Base-by-base conservation (phyloP, 495 filamentous ascomycete genomes). In the Penicillium pancosmium region DNA sequence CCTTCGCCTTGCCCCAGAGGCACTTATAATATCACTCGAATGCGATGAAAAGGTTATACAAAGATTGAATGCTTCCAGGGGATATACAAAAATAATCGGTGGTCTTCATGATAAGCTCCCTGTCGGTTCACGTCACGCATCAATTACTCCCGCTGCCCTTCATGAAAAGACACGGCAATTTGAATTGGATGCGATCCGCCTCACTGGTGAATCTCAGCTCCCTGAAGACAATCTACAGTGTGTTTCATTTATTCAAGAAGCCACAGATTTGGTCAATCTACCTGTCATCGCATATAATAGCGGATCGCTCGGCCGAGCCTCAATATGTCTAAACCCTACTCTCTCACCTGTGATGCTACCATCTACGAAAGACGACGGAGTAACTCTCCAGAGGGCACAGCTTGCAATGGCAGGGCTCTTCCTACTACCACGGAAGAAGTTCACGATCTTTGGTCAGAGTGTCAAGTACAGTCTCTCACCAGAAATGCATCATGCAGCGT, bases 401-500 rank as follows among this genome's bases (percentile, higher is more conserved):
- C 27, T 51, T 54, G 82, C 66, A 65, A 73, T 62, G 59, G 79
- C 13, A 77, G 80, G 70, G 7, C 78, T 78, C 49, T 78, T 79
- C 43, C 62, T 81, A 12, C 66, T 82, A 16, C 75, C 81, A 25
- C 60, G 43, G 21, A 70, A 49, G 31, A n/a, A 35, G 7, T 73
- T 71, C 43, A 64, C 62, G 1, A 65, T 73, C 10, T 62, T 73
- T 50, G 70, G 70, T 1, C 61, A 61, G 25, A 62, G 50, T 34
- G 63, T 69, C 2, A 59, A 59, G 12, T 50, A 69, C 38, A 69
- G 58, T 51, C 47, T 69, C n/a, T 69, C 68, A 1, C 68, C 70
- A 27, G 62, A 59, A 11, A 69, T 91, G 86, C 87, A 91, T 59
- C 83, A 79, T 47, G 84, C 86, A 5, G 87, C 86, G 10, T 90